phyloP scores from a whole-genome alignment of 1,284 basidiomycete genomes.

The Malassezia sympodialis region DNA sequence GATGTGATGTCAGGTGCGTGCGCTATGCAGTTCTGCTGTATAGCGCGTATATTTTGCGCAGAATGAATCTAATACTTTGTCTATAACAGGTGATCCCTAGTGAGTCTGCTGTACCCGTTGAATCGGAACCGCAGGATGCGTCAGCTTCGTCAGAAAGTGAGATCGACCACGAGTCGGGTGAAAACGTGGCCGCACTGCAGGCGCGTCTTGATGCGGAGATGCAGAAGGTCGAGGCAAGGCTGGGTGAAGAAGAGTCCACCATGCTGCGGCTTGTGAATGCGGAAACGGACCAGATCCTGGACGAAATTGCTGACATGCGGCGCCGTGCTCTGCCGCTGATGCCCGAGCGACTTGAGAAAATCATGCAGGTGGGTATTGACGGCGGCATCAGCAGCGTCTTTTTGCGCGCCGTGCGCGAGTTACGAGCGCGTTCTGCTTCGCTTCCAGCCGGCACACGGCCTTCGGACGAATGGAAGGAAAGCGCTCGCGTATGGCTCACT shows the following conservation, averaged over 20 bases:
- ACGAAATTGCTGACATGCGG: not conserved
- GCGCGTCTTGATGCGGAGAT: constrained; percentile 14
- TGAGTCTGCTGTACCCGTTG: not conserved
- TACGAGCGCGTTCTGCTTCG: not conserved
- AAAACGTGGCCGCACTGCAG: constrained; percentile 5
- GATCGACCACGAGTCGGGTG: not conserved
- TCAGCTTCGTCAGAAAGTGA: not conserved
- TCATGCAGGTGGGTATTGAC: not conserved
- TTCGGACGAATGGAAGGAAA: constrained; percentile 5
- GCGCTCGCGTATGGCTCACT: not conserved
- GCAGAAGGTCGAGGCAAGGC: constrained; percentile 6
- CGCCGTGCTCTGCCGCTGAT: not conserved
- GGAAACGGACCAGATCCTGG: not conserved
- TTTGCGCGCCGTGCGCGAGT: not conserved
- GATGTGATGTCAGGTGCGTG: constrained; percentile 5
- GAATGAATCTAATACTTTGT: constrained; percentile 11
- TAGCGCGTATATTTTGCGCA: constrained; percentile 1
- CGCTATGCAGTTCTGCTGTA: constrained; percentile 2
- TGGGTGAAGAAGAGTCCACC: not conserved
- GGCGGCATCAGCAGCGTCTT: not conserved
- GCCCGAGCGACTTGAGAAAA: not conserved
- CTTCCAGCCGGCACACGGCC: not conserved
- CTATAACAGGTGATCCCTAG: constrained; percentile 1
- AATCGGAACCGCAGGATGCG: not conserved
- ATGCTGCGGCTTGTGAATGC: not conserved